These are phyloP conservation scores for Cucurbitaria berberidis DNA, from an alignment of 2,329 filamentous ascomycete genomes.

Conservation along the genomic window DNA sequence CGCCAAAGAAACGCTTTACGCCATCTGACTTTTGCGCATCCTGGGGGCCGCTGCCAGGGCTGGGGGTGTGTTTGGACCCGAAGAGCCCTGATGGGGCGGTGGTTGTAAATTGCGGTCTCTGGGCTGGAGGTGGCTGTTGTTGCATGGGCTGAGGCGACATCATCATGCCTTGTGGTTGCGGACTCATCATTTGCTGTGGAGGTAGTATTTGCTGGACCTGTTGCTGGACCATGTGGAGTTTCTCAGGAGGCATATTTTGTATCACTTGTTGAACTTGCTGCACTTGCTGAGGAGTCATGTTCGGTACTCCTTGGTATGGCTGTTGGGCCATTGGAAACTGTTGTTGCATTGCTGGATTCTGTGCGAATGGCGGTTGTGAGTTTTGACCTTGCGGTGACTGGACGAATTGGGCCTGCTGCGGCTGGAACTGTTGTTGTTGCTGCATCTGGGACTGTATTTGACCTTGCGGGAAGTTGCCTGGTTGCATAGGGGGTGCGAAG, in stretches of 20 bases:
- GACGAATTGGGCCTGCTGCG: constrained; percentile 11
- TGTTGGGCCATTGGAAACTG: constrained; percentile 19
- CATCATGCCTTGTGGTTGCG: constrained; percentile 10
- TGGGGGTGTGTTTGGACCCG: constrained; percentile 23
- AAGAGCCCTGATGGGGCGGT: constrained; percentile 37
- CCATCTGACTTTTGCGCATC: constrained; percentile 38
- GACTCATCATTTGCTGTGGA: constrained; percentile 10
- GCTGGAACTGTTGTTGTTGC: constrained; percentile 16
- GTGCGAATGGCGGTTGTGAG: constrained; percentile 18
- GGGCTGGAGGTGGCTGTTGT: constrained; percentile 18
- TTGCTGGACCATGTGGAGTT: constrained; percentile 39
- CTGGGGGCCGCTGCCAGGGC: constrained; percentile 28
- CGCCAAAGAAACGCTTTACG: constrained; percentile 46
- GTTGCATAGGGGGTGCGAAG: constrained; percentile 19
- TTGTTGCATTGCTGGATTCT: constrained; percentile 18
- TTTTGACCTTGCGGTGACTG: constrained; percentile 14
- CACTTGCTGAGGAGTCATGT: constrained; percentile 35
- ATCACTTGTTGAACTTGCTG: constrained; percentile 40
- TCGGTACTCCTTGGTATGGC: constrained; percentile 27
- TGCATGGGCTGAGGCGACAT: constrained; percentile 16
- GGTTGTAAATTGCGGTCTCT: constrained; percentile 28
- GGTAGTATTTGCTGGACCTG: constrained; percentile 25
- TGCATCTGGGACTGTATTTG: constrained; percentile 16
- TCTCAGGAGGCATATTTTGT: constrained; percentile 40
- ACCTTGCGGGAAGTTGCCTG: constrained; percentile 21